A percentile compares a stretch with the other conserved stretches of the same genome.
Conservation (phyloP, 78 protist species). For the Chrysochromulina tobinii region DNA sequence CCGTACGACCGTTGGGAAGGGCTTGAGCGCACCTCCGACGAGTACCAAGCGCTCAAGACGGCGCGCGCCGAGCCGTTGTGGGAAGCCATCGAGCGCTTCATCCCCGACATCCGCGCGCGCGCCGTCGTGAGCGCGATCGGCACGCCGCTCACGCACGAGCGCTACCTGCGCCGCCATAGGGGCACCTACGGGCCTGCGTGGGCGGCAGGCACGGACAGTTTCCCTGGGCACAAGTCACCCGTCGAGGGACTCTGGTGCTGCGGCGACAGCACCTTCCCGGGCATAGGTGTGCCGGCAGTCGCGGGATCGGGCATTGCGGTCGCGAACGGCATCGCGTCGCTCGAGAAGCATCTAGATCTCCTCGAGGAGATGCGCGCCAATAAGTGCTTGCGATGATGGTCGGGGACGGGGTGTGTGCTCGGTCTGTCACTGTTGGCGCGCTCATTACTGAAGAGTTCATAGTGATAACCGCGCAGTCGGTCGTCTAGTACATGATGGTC, state of each 20-base stretch:
- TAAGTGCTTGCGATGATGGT: too few relatives aligned
- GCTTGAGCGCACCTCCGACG: neutral
- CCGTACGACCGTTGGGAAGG: constrained; percentile 31
- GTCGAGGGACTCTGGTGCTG: neutral
- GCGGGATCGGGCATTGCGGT: constrained; percentile 38
- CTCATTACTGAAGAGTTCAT: too few relatives aligned
- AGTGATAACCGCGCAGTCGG: too few relatives aligned
- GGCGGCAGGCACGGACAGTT: neutral
- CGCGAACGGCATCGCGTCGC: neutral
- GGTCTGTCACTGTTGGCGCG: too few relatives aligned
- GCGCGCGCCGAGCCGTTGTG: constrained; percentile 22
- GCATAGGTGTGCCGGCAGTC: constrained; percentile 46
- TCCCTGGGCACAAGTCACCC: constrained; percentile 9
- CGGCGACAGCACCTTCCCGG: constrained; percentile 38
- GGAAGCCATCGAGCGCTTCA: constrained; percentile 35
- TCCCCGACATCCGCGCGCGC: constrained; percentile 41
- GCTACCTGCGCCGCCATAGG: constrained; percentile 38
- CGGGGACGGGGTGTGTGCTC: too few relatives aligned
- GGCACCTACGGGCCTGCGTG: constrained; percentile 46
- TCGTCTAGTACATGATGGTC: too few relatives aligned
- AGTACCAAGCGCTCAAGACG: constrained; percentile 18
- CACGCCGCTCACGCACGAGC: constrained; percentile 50
- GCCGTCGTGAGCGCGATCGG: constrained; percentile 25
- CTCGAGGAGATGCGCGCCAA: neutral
- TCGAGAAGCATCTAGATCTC: neutral